Evolutionary conservation across 768 basidiomycete species (phyloP).

Genomic region (Psilocybe sp.): DNA sequence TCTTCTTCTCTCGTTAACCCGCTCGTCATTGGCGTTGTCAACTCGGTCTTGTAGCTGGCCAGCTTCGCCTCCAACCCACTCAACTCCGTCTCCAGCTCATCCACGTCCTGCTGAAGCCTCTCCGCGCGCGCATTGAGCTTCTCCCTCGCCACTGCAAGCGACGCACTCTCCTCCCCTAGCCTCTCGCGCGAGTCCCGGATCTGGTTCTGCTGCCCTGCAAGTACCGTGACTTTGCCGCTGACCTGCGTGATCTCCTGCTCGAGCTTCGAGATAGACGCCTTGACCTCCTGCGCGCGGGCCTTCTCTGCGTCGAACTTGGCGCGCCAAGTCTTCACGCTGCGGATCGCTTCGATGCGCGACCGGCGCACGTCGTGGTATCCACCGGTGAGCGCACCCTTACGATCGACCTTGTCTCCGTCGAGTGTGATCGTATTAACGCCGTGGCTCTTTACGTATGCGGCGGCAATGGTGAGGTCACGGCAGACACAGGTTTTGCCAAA

Average conservation of each 20-base stretch:
- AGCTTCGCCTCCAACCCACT: constrained; percentile 58
- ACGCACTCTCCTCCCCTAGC: constrained; percentile 57
- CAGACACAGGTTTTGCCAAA: constrained; percentile 98
- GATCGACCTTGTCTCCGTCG: constrained; percentile 96
- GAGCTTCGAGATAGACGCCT: constrained; percentile 58
- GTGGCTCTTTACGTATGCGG: constrained; percentile 92
- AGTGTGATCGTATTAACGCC: constrained; percentile 96
- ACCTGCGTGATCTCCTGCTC: constrained; percentile 87
- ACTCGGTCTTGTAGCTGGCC: constrained; percentile 63
- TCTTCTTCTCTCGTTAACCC: constrained; percentile 76
- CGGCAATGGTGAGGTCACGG: constrained; percentile 86
- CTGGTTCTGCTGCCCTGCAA: constrained; percentile 68
- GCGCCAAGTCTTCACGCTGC: constrained; percentile 72
- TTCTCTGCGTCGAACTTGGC: constrained; percentile 66
- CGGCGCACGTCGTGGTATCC: constrained; percentile 92
- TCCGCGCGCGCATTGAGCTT: constrained; percentile 56
- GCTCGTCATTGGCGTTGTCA: constrained; percentile 71
- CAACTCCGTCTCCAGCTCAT: constrained; percentile 74
- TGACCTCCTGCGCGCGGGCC: constrained; percentile 69
- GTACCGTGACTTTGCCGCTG: constrained; percentile 69
- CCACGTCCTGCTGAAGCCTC: constrained; percentile 63
- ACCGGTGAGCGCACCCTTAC: constrained; percentile 93
- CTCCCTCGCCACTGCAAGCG: constrained; percentile 68
- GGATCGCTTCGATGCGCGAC: constrained; percentile 87
- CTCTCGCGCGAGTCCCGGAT: constrained; percentile 66